phyloP scores from a whole-genome alignment of 176 grass and related monocot genomes.

The Saccharum officinarum region DNA sequence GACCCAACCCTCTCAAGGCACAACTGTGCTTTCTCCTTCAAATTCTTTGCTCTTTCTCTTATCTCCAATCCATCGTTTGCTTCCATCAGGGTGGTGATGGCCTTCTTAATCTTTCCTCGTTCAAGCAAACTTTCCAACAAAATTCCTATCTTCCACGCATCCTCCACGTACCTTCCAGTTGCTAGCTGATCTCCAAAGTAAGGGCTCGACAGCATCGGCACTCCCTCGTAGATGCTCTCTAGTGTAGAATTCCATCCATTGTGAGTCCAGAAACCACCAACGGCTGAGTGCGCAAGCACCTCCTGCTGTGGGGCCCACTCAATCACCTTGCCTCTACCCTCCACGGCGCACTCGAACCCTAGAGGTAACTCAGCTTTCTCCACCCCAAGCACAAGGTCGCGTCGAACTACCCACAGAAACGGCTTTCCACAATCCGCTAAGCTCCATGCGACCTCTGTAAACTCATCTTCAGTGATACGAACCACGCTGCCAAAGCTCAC shows the following conservation, averaged over 20 bases:
- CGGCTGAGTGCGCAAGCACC: conserved; percentile 24
- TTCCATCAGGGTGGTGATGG: conserved; percentile 18
- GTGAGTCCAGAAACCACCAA: conserved; percentile 38
- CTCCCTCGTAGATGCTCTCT: conserved; percentile 33
- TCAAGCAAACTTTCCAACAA: background rate
- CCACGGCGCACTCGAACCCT: background rate
- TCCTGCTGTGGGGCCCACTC: conserved; percentile 42
- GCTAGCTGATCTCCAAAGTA: background rate
- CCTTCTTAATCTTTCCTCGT: background rate
- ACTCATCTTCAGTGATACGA: background rate
- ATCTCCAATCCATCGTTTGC: background rate
- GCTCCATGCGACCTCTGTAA: background rate
- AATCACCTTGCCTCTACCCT: conserved; percentile 12
- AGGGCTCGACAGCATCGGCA: conserved; percentile 30
- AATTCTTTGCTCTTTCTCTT: background rate
- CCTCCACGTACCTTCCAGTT: conserved; percentile 4
- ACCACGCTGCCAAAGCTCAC: conserved; percentile 42
- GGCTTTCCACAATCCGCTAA: conserved; percentile 17
- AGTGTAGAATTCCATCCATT: conserved; percentile 48
- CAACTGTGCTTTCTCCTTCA: background rate
- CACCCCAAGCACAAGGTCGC: background rate
- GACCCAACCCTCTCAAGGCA: conserved; percentile 10
- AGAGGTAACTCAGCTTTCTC: background rate
- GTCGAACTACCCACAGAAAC: conserved; percentile 38
- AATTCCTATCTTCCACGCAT: conserved; percentile 13